A percentile compares a stretch with the other conserved stretches of the same genome.
phyloP scores from a whole-genome alignment of 2,329 filamentous ascomycete species.

The Verticillium nubilum region DNA sequence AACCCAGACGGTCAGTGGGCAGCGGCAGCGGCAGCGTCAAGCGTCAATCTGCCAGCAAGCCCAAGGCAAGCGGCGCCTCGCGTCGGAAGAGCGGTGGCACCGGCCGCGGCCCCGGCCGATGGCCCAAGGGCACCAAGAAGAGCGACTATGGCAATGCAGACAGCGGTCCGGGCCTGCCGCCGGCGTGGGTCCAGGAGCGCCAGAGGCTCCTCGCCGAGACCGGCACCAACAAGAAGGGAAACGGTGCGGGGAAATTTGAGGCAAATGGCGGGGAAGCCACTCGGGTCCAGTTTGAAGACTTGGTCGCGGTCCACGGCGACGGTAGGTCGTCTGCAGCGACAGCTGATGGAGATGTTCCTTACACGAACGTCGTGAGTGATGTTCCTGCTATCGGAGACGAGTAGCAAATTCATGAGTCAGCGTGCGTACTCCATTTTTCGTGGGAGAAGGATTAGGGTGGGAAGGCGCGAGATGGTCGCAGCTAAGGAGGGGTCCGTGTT shows the following conservation, averaged over 20 bases:
- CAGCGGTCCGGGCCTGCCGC: constrained; percentile 58
- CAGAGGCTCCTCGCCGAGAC: constrained; percentile 11
- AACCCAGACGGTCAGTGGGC: constrained; percentile 31
- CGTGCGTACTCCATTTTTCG: background rate
- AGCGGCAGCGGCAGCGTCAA: constrained; percentile 22
- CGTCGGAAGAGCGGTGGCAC: constrained; percentile 57
- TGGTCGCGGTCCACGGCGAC: background rate
- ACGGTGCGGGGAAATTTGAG: background rate
- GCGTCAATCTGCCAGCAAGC: constrained; percentile 23
- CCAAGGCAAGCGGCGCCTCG: constrained; percentile 34
- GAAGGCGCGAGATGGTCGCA: too few relatives aligned
- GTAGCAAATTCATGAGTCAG: background rate
- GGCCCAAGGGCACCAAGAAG: constrained; percentile 65
- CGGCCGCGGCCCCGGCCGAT: constrained; percentile 58
- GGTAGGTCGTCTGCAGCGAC: background rate
- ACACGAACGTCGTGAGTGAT: background rate
- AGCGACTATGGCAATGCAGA: constrained; percentile 62
- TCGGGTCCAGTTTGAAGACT: background rate
- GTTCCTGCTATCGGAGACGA: background rate
- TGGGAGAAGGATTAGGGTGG: too few relatives aligned
- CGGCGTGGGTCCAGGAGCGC: constrained; percentile 42
- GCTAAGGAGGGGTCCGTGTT: too few relatives aligned
- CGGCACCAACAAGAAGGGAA: constrained; percentile 19
- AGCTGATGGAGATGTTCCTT: background rate
- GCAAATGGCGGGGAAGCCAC: background rate